Conservation (phyloP, 2,329 filamentous ascomycete genomes). For the Fusarium albidum region DNA sequence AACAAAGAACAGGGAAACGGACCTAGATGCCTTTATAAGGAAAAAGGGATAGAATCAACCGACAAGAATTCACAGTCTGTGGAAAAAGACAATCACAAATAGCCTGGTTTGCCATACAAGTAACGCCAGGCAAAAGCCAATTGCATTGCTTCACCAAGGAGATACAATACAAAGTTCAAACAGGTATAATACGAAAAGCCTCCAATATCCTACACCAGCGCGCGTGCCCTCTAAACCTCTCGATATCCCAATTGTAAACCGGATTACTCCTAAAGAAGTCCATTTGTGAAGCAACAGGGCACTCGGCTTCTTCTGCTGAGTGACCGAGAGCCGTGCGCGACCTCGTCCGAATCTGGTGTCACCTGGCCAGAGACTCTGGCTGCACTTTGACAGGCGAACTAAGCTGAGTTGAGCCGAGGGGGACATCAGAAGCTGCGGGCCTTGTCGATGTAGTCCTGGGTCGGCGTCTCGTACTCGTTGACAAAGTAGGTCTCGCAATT, state of each 20-base stretch:
- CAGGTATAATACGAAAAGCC: slow-evolving; percentile 19
- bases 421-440: slow-evolving; percentile 55
- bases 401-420: no score
- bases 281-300: neutral
- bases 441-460: slow-evolving; percentile 75
- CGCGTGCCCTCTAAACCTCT: slow-evolving; percentile 6
- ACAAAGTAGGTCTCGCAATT: slow-evolving; percentile 81
- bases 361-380: neutral
- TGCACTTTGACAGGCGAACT: neutral
- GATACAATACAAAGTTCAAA: slow-evolving; percentile 16
- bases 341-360: neutral
- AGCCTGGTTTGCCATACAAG: neutral
- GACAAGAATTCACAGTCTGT: slow-evolving; percentile 18
- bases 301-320: neutral
- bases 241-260: slow-evolving; percentile 15
- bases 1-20: slow-evolving; percentile 23
- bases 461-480: slow-evolving; percentile 76
- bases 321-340: neutral
- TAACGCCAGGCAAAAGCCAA: neutral
- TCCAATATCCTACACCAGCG: slow-evolving; percentile 34
- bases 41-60: slow-evolving; percentile 9
- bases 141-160: slow-evolving; percentile 3
- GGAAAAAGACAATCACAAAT: slow-evolving; percentile 4
- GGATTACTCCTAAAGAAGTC: slow-evolving; percentile 11
- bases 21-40: slow-evolving; percentile 8